Conservation (phyloP, 2,329 filamentous ascomycete species). For the Pseudonectria foliicola region DNA sequence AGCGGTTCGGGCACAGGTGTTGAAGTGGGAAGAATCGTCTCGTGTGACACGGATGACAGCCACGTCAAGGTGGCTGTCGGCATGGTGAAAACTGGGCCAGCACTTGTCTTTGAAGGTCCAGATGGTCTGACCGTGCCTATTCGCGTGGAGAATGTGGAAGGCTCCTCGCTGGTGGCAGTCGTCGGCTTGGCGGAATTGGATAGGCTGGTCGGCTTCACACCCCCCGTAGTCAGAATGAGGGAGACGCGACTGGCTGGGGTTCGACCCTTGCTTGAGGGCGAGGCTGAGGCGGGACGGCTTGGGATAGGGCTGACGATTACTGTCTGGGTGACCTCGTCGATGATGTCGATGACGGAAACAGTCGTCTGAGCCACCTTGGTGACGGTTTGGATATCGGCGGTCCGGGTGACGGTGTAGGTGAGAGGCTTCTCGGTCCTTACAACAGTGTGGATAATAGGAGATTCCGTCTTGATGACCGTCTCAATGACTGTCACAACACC, state of each 20-base stretch:
- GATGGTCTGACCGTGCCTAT: constrained; percentile 1
- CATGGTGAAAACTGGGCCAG: not conserved
- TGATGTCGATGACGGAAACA: constrained; percentile 25
- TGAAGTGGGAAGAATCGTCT: not conserved
- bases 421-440: constrained; percentile 20
- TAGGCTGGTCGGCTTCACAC: too few species aligned
- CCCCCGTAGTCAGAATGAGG: not conserved
- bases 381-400: constrained; percentile 20
- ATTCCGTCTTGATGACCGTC: constrained; percentile 25
- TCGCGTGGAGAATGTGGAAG: constrained; percentile 7
- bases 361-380: constrained; percentile 24
- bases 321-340: constrained; percentile 16
- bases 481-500: constrained; percentile 27
- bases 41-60: constrained; percentile 2
- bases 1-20: constrained; percentile 5
- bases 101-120: not conserved
- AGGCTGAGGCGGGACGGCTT: not conserved
- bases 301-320: constrained; percentile 20
- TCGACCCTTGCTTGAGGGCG: not conserved
- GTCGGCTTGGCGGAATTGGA: too few species aligned
- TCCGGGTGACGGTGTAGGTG: constrained; percentile 22
- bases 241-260: constrained; percentile 6
- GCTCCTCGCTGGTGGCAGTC: not conserved
- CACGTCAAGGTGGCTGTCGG: constrained; percentile 2
- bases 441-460: constrained; percentile 20